Base-by-base conservation (phyloP, 495 filamentous ascomycete genomes). In the Rostrohypoxylon terebratum region DNA sequence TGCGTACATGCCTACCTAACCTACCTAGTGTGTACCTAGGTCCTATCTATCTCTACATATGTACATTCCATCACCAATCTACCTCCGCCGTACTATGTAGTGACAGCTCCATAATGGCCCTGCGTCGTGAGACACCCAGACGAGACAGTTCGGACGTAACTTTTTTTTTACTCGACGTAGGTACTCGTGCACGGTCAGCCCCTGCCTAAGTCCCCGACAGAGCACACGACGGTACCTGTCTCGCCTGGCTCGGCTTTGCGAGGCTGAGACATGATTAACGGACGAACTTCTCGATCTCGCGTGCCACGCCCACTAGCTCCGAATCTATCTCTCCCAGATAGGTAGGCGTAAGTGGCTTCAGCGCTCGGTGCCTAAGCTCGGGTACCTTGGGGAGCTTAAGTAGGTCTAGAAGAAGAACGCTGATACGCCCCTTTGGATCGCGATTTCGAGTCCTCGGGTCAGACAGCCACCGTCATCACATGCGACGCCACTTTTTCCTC, bases 71-170 rank as follows among this genome's bases (percentile, higher is more conserved):
- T 38, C 34, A 38, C 34, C 11, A 34, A 34, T n/a, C 33, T 34
- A 34, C 36, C 11, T n/a, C 16, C 28, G 23, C 16, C 0, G 13
- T 59, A 31, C 33, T 28, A 28, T n/a, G n/a, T n/a, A n/a, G n/a
- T n/a, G n/a, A n/a, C n/a, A n/a, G n/a, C n/a, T 28, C 28, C 28
- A 28, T 28, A 28, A 28, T 28, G 28, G 3, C 28, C 31, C 50
- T 23, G 53, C 28, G 44, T 31, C 14, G 36, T 44, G 40, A 51
- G 65, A 51, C 47, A 34, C 47, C 25, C 33, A 28, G 44, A 21
- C 48, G 38, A 61, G 59, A 62, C 66, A 63, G n/a, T 31, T 66
- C 71, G 65, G 71, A 58, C 71, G 71, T 69, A 69, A 73, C 71
- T 69, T 21, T 36, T 16, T 10, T 34, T 2, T n/a, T 1, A 14